Conservation (phyloP, 2,329 filamentous ascomycete species). For the Alternaria burnsii region DNA sequence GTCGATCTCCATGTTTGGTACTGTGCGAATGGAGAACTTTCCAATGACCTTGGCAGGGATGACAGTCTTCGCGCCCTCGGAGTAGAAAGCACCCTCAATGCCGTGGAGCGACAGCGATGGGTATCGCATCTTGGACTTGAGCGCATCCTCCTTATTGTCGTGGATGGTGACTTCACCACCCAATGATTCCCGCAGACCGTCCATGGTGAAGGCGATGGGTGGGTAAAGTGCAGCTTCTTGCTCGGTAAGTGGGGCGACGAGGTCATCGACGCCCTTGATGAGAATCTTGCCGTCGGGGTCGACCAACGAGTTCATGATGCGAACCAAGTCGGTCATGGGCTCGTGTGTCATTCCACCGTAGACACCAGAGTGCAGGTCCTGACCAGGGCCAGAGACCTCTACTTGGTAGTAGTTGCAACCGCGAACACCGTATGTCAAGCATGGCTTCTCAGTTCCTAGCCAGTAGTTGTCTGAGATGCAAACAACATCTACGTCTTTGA, state of each 20-base stretch:
- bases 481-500: constrained; percentile 93
- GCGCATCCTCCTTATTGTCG: constrained; percentile 85
- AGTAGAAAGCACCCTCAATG: constrained; percentile 92
- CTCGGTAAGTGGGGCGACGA: constrained; percentile 86
- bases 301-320: constrained; percentile 82
- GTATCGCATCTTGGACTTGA: constrained; percentile 96
- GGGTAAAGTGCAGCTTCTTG: constrained; percentile 91
- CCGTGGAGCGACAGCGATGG: constrained; percentile 95
- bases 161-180: constrained; percentile 89
- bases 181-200: constrained; percentile 89
- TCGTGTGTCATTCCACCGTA: constrained; percentile 97
- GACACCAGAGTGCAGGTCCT: constrained; percentile 95
- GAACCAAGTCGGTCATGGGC: constrained; percentile 95
- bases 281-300: constrained; percentile 91
- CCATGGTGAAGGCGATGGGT: constrained; percentile 93
- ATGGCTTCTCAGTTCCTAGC: constrained; percentile 98
- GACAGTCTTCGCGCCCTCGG: constrained; percentile 95
- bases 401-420: constrained; percentile 98
- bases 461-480: constrained; percentile 99
- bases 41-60: constrained; percentile 97
- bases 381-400: constrained; percentile 87
- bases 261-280: constrained; percentile 91
- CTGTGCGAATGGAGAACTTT: constrained; percentile 98
- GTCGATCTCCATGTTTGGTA: constrained; percentile 95
- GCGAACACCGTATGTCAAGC: constrained; percentile 94